These are phyloP conservation scores for Phaeotremella skinneri DNA, from an alignment of 768 basidiomycete species.

Conservation along the genomic window DNA sequence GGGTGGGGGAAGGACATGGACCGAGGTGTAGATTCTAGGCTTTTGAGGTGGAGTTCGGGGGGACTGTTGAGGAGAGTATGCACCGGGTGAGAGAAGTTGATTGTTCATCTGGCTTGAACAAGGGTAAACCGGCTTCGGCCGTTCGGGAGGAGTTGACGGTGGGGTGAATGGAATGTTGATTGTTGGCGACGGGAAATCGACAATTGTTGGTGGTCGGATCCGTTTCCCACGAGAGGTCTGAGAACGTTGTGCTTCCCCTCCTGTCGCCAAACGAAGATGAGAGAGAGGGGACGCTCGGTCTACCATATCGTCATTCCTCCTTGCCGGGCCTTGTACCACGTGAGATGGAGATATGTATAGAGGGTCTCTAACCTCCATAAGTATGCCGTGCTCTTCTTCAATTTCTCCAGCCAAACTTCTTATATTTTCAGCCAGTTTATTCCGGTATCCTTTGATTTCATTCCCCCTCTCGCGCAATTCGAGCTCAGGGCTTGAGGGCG, in stretches of 20 bases:
- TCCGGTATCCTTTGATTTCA: not conserved
- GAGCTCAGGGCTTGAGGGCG: not conserved
- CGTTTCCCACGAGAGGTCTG: not conserved
- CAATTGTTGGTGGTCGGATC: conserved; percentile 16
- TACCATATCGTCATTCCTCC: not conserved
- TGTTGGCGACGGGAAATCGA: conserved; percentile 23
- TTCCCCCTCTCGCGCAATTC: not conserved
- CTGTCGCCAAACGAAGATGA: not conserved
- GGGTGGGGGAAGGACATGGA: conserved; percentile 26
- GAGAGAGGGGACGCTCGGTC: not conserved
- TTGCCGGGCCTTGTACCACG: no score
- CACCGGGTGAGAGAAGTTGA: conserved; percentile 3
- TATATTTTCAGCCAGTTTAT: not conserved
- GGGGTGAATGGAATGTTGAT: conserved; percentile 8
- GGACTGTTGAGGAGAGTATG: not conserved
- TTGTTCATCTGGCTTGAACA: not conserved
- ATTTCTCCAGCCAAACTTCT: not conserved
- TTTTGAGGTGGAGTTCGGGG: conserved; percentile 6
- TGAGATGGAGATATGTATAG: no score
- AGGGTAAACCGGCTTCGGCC: not conserved
- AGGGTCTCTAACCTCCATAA: no score
- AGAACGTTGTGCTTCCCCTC: not conserved
- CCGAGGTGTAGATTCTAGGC: conserved; percentile 14
- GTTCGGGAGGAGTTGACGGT: not conserved
- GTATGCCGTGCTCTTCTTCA: not conserved